These are phyloP conservation scores for Candida boleticola DNA, from an alignment of 805 yeast species.

Conservation along the genomic window DNA sequence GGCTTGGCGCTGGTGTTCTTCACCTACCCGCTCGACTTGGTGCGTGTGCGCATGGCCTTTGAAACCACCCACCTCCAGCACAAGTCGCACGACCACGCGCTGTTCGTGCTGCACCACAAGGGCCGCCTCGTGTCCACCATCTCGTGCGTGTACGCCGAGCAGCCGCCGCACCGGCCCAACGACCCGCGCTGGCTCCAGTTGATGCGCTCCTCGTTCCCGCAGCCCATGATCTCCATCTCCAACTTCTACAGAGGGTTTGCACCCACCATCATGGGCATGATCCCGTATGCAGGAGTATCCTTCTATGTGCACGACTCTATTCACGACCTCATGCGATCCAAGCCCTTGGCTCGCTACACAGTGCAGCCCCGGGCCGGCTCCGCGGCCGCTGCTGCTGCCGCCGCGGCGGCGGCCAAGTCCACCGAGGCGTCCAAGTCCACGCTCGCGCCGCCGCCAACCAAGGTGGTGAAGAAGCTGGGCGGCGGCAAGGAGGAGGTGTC, in stretches of 20 bases:
- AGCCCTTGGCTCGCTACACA: slow-evolving; percentile 51
- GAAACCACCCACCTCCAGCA: slow-evolving; percentile 53
- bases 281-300: slow-evolving; percentile 97
- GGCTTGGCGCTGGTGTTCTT: slow-evolving; percentile 84
- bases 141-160: slow-evolving; percentile 29
- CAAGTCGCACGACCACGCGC: slow-evolving; percentile 17
- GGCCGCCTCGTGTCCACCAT: slow-evolving; percentile 35
- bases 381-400: slow-evolving; percentile 1
- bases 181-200: slow-evolving; percentile 39
- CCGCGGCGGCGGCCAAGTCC: slow-evolving; percentile 7
- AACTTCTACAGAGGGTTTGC: slow-evolving; percentile 93
- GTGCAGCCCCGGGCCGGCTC: slow-evolving; percentile 21
- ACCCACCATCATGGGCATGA: slow-evolving; percentile 92
- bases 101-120: slow-evolving; percentile 25
- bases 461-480: slow-evolving; percentile 16
- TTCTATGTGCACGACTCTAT: slow-evolving; percentile 90
- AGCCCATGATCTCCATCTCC: slow-evolving; percentile 34
- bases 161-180: slow-evolving; percentile 30
- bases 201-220: slow-evolving; percentile 33
- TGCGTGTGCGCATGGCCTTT: slow-evolving; percentile 89
- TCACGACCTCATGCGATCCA: slow-evolving; percentile 81
- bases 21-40: slow-evolving; percentile 89
- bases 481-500: slow-evolving; percentile 21
- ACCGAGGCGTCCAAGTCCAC: slow-evolving; percentile 7
- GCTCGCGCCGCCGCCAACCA: slow-evolving; percentile 11